Evolutionary conservation across 768 basidiomycete species (phyloP).

Genomic region (Tylopilus sp.): DNA sequence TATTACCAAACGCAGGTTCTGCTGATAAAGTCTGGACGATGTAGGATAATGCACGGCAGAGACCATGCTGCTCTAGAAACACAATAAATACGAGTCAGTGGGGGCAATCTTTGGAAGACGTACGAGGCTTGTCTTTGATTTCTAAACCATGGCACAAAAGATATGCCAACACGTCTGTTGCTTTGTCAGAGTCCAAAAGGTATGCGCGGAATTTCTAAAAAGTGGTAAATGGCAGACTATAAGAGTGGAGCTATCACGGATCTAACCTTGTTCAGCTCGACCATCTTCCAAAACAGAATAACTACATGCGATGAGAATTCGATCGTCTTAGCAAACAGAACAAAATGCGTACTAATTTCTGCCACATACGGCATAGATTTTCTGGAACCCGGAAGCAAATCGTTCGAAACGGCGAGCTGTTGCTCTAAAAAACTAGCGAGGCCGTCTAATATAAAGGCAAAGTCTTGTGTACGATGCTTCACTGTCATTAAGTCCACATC

Average conservation of each 20-base stretch:
- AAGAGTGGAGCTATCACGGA: background rate
- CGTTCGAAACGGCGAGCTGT: slow-evolving; percentile 69
- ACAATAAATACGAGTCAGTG: slow-evolving; percentile 4
- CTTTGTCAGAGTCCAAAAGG: slow-evolving; percentile 76
- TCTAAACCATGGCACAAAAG: slow-evolving; percentile 81
- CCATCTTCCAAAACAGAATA: slow-evolving; percentile 83
- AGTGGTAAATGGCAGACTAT: slow-evolving; percentile 1
- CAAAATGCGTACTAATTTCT: slow-evolving; percentile 64
- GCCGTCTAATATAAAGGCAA: slow-evolving; percentile 78
- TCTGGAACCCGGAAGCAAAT: slow-evolving; percentile 80
- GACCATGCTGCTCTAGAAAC: slow-evolving; percentile 77
- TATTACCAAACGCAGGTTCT: slow-evolving; percentile 72
- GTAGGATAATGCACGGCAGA: slow-evolving; percentile 87
- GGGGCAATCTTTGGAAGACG: slow-evolving; percentile 23
- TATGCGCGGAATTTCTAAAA: slow-evolving; percentile 86
- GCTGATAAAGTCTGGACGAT: slow-evolving; percentile 90
- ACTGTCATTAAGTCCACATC: slow-evolving; percentile 8
- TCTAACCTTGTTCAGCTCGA: slow-evolving; percentile 87
- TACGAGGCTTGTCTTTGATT: slow-evolving; percentile 92
- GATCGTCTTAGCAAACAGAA: background rate
- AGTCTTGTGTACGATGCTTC: slow-evolving; percentile 89
- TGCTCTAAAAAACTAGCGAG: slow-evolving; percentile 65
- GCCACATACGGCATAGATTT: slow-evolving; percentile 79
- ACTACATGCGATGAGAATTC: slow-evolving; percentile 42
- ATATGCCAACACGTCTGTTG: slow-evolving; percentile 72